Evolutionary conservation across 1,284 basidiomycete genomes (phyloP).

Genomic region (Termitomyces sp.): DNA sequence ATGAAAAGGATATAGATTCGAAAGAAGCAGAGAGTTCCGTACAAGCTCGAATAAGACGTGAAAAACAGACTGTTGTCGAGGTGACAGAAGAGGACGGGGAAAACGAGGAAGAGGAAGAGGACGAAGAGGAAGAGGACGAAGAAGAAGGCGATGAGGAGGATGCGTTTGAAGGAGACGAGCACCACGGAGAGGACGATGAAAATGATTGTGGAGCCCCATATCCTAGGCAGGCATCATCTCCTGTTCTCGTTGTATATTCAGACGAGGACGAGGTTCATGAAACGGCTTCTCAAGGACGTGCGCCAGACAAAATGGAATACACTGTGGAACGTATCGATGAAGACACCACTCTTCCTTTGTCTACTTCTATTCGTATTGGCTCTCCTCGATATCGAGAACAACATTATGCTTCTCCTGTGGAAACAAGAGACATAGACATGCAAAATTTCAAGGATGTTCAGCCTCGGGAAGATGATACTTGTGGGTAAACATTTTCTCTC

Average conservation of each 20-base stretch:
- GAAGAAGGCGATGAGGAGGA: constrained; percentile 17
- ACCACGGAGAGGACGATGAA: constrained; percentile 24
- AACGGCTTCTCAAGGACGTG: neutral
- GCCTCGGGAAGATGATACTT: constrained; percentile 22
- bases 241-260: constrained; percentile 8
- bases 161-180: constrained; percentile 16
- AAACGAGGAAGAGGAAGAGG: constrained; percentile 22
- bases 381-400: constrained; percentile 9
- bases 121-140: constrained; percentile 15
- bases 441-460: constrained; percentile 15
- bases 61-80: constrained; percentile 19
- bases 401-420: constrained; percentile 5
- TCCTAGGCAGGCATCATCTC: constrained; percentile 5
- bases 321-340: constrained; percentile 12
- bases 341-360: neutral
- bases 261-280: constrained; percentile 15
- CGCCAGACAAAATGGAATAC: constrained; percentile 13
- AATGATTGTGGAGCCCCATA: constrained; percentile 16
- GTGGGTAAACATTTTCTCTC: constrained; percentile 14
- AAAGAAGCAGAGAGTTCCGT: constrained; percentile 16
- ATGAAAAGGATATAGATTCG: constrained; percentile 8
- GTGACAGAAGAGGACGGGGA: constrained; percentile 23
- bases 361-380: neutral
- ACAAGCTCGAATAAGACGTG: constrained; percentile 17
- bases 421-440: neutral